phyloP scores from a whole-genome alignment of 306 rosid species.

The Vigna nakashimae region DNA sequence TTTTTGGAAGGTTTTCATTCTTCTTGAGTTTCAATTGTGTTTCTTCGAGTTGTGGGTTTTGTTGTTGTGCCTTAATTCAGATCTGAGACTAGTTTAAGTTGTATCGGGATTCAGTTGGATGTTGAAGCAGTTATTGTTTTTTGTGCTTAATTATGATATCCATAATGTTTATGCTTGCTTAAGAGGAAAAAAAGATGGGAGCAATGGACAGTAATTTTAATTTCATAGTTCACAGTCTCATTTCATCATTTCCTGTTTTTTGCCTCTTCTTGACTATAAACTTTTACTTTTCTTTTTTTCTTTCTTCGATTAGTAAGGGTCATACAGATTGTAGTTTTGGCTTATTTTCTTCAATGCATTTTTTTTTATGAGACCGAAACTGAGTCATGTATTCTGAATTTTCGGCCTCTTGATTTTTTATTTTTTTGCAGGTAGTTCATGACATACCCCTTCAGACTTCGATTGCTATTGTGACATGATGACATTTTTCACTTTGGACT shows the following conservation, averaged over 20 bases:
- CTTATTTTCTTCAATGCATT: conserved; percentile 26
- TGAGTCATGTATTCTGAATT: conserved; percentile 38
- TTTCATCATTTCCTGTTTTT: conserved; percentile 8
- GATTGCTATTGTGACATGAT: conserved; percentile 36
- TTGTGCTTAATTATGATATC: conserved; percentile 36
- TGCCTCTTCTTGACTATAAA: not conserved
- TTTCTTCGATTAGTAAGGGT: not conserved
- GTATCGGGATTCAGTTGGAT: conserved; percentile 38
- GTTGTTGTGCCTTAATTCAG: conserved; percentile 40
- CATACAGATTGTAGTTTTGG: conserved; percentile 11
- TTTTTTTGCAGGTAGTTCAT: conserved; percentile 54
- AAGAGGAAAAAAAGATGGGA: conserved; percentile 32
- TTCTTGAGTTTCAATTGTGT: conserved; percentile 23
- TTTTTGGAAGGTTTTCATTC: not conserved
- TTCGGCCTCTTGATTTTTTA: not conserved
- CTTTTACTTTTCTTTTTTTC: not conserved
- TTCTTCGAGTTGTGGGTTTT: conserved; percentile 23
- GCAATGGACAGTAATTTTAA: conserved; percentile 31
- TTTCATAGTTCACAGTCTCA: conserved; percentile 22
- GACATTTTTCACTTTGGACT: conserved; percentile 23
- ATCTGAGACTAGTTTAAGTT: conserved; percentile 42
- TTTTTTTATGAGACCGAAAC: conserved; percentile 38
- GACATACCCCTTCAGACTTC: conserved; percentile 23
- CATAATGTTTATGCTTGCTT: conserved; percentile 37
- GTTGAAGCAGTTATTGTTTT: conserved; percentile 16